A percentile compares a stretch with the other conserved stretches of the same genome.
These are phyloP conservation scores for Malassezia vespertilionis DNA, from an alignment of 1,284 basidiomycete genomes.

Conservation along the genomic window DNA sequence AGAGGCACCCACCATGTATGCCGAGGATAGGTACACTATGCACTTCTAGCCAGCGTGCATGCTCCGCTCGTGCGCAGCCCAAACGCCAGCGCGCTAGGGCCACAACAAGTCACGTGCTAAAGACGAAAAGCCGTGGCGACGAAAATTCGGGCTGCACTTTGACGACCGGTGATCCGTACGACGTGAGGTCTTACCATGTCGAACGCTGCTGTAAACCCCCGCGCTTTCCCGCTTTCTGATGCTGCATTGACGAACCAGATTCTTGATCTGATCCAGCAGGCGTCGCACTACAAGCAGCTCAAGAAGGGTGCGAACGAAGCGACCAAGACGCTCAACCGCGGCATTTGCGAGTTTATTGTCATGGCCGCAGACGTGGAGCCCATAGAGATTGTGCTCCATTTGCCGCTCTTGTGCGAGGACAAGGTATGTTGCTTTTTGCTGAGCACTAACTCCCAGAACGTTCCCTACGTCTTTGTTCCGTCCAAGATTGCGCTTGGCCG, in stretches of 20 bases:
- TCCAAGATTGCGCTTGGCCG: conserved; percentile 88
- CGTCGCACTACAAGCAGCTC: conserved; percentile 79
- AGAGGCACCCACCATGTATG: no score
- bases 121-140: no score
- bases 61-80: no score
- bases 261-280: conserved; percentile 49
- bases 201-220: conserved; percentile 52
- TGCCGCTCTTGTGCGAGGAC: conserved; percentile 95
- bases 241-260: conserved; percentile 87
- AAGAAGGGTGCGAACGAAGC: conserved; percentile 95
- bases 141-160: background rate
- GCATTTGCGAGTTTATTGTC: conserved; percentile 96
- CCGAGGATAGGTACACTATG: no score
- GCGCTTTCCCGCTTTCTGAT: conserved; percentile 87
- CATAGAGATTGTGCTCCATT: conserved; percentile 91
- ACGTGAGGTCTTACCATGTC: conserved; percentile 29
- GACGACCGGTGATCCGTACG: conserved; percentile 21
- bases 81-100: background rate
- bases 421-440: conserved; percentile 51
- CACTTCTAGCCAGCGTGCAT: no score
- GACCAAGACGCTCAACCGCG: conserved; percentile 96
- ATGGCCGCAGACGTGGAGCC: conserved; percentile 85
- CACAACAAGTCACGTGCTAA: background rate
- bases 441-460: conserved; percentile 62
- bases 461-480: conserved; percentile 88